Evolutionary conservation across 2,329 filamentous ascomycete genomes (phyloP), one percentile per base, ranked within the genome.

Genomic region (Geosmithia flava): DNA sequence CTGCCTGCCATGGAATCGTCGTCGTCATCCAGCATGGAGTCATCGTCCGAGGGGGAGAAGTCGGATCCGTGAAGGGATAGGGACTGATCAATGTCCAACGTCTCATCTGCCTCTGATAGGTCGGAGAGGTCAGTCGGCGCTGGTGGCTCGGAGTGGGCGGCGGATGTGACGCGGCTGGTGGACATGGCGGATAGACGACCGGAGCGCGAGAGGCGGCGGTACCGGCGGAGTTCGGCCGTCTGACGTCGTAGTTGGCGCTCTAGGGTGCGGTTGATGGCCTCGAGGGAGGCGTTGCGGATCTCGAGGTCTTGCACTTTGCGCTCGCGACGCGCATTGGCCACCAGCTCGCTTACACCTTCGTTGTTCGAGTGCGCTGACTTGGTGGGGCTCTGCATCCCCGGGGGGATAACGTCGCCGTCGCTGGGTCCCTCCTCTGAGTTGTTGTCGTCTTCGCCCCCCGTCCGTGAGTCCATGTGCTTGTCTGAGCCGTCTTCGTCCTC

Each of bases 261-360:
- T 0, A 98, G 69, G 0, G 89, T 93, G 47, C 90, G 78, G 61
- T 98, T 98, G 67, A 98, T 97, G 41, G 93, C 93, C 49, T 95
- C 78, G 3, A 98, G 75, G 1, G 90, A 96, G 1, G 88, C 93
- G 59, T 98, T 98, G 48, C 86, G 95, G 53, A 98, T 98, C 62
- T 98, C 88, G 6, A 98, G 71, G 62, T 98, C 93, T 55, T 97
- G 78, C 1, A 98, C 90, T 68, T 97, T 98, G 52, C 93, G 80
- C 64, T 97, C 93, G 37, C 88, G 79, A 29, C 93, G 80, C 15
- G 93, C 93, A 60, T 88, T 93, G n/a, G 85, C 78, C 11, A 93
- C 88, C 7, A 88, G 72, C 51, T 94, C 89, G 52, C 80, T 85
- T 52, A 85, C 69, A 7, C 80, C 73, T 48, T 83, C 80, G 16